Conservation (phyloP, 2,329 filamentous ascomycete genomes). For the Aspergillus pseudoglaucus region DNA sequence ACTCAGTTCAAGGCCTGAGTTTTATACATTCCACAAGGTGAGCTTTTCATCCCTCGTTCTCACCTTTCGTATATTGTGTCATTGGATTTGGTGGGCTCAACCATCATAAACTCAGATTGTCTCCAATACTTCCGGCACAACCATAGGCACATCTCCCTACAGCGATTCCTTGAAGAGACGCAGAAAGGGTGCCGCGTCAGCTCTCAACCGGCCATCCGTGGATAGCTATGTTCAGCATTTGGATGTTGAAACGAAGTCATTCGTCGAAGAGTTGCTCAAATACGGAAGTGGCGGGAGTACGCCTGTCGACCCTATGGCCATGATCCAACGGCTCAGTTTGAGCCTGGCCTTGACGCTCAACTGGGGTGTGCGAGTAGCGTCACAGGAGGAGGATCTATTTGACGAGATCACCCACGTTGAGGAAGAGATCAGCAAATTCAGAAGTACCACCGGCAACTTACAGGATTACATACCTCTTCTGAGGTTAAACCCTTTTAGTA, state of each 20-base stretch:
- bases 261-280: conserved; percentile 54
- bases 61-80: not conserved
- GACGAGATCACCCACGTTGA: conserved; percentile 70
- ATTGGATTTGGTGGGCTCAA: conserved; percentile 1
- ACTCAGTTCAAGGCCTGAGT: conserved; percentile 50
- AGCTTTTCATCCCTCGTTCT: conserved; percentile 5
- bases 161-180: conserved; percentile 58
- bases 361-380: conserved; percentile 58
- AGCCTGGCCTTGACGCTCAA: conserved; percentile 60
- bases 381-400: conserved; percentile 56
- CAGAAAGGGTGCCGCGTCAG: conserved; percentile 59
- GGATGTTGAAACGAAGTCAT: conserved; percentile 57
- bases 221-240: conserved; percentile 57
- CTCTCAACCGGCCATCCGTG: conserved; percentile 59
- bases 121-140: conserved; percentile 60
- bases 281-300: conserved; percentile 51
- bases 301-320: conserved; percentile 59
- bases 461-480: conserved; percentile 72
- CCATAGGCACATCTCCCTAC: conserved; percentile 62
- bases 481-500: conserved; percentile 58
- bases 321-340: conserved; percentile 59
- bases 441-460: conserved; percentile 73
- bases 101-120: conserved; percentile 42
- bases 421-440: conserved; percentile 63
- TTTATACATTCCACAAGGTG: conserved; percentile 56